Evolutionary conservation across 441 rosid species (phyloP).

Genomic region (Gossypium davidsonii): DNA sequence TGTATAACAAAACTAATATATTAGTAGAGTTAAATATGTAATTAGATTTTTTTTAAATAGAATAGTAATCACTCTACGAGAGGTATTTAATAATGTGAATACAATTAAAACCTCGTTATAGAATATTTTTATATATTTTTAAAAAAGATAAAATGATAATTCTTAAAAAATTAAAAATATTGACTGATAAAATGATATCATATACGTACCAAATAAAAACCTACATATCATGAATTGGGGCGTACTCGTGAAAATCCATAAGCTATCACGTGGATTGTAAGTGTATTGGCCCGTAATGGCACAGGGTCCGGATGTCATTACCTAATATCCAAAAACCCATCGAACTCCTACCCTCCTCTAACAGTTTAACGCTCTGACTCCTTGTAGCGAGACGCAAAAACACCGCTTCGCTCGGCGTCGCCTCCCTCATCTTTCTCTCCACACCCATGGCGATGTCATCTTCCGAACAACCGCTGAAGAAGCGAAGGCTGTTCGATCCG

Average conservation of each 20-base stretch:
- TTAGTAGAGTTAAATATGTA: too few relatives aligned
- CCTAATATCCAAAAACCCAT: not conserved
- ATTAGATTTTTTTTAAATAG: too few relatives aligned
- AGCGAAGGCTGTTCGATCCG: constrained; percentile 41
- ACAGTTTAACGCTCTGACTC: not conserved
- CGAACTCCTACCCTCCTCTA: not conserved
- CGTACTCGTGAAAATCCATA: not conserved
- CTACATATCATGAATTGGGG: not conserved
- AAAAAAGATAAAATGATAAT: too few relatives aligned
- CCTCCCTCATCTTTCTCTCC: constrained; percentile 5
- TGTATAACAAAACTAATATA: too few relatives aligned
- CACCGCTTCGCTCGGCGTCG: not conserved
- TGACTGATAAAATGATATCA: not conserved
- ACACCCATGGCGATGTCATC: constrained; percentile 54
- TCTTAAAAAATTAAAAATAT: too few relatives aligned
- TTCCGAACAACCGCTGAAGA: constrained; percentile 64
- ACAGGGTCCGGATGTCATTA: not conserved
- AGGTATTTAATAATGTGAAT: too few relatives aligned
- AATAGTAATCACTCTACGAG: too few relatives aligned
- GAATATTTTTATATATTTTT: too few relatives aligned
- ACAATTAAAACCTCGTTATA: too few relatives aligned
- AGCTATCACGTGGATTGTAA: not conserved
- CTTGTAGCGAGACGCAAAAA: not conserved
- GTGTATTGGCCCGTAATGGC: not conserved
- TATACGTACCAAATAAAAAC: too few relatives aligned